Evolutionary conservation across 306 rosid genomes (phyloP), one percentile per base, ranked within the genome.

Genomic region (Sindora glabra): DNA sequence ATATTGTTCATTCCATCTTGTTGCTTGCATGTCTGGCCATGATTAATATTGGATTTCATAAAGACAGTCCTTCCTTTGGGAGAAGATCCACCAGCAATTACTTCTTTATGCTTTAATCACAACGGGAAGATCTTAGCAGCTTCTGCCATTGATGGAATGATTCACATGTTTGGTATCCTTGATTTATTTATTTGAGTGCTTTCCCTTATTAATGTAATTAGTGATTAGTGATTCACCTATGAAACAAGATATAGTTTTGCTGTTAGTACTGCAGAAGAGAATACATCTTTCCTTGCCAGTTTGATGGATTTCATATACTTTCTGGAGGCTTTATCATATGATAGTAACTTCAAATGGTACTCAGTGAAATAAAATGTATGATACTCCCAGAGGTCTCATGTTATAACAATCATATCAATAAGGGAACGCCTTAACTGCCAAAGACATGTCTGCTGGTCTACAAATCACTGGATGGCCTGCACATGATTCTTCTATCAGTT

Each of bases 381-480:
- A n/a, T n/a, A n/a, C 41, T 65, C 62, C 29, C 54, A 16, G 65
- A 29, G 40, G 29, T 21, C 38, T 10, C 47, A 9, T 59, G 46
- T 48, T 38, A 45, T 50, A 25, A 55, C 50, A 51, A 22, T 64
- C 37, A 12, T 23, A 29, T 26, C 56, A 27, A 59, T 25, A 22
- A 24, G 29, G 19, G 16, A 32, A 51, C 40, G 57, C 86, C 96
- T 86, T 92, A 74, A 83, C 82, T 53, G 62, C 58, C 22, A 71
- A 76, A 92, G 96, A 92, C 75, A 92, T 92, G 98, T 89, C 96
- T 38, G 92, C 96, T 54, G 86, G 95, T 74, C 68, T 85, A 59
- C 98, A 88, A 88, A 88, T 88, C 72, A 92, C 96, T 27, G 98
- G 98, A 58, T 92, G 98, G 98, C 95, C 98, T 64, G 98, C 98